Evolutionary conservation across 2,329 filamentous ascomycete genomes (phyloP).

Genomic region (Trichoderma koningii): DNA sequence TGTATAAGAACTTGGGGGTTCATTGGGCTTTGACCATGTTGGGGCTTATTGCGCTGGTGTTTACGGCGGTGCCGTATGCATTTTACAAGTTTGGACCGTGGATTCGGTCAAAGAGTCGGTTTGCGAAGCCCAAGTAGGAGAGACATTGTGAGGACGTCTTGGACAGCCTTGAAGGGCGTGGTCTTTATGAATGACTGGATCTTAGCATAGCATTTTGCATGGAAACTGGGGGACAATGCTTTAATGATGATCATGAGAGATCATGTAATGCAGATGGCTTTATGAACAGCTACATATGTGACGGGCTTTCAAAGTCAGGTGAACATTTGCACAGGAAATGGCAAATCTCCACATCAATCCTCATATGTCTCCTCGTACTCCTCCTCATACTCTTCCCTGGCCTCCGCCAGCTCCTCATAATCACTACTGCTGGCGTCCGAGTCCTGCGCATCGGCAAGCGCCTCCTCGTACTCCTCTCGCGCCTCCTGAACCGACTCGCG

Average conservation of each 20-base stretch:
- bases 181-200: not conserved
- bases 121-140: slow-evolving; percentile 31
- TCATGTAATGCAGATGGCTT: too few relatives aligned
- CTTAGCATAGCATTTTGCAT: too few relatives aligned
- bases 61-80: slow-evolving; percentile 41
- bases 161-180: not conserved
- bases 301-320: too few relatives aligned
- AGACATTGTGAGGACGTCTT: not conserved
- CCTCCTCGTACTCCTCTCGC: slow-evolving; percentile 48
- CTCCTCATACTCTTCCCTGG: slow-evolving; percentile 37
- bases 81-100: slow-evolving; percentile 45
- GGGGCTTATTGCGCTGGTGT: slow-evolving; percentile 34
- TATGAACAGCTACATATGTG: too few relatives aligned
- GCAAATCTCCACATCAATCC: slow-evolving; percentile 26
- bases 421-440: slow-evolving; percentile 49
- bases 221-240: too few relatives aligned
- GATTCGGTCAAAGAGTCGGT: slow-evolving; percentile 55
- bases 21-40: slow-evolving; percentile 47
- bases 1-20: slow-evolving; percentile 44
- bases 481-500: slow-evolving; percentile 47
- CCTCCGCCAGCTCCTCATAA: slow-evolving; percentile 55
- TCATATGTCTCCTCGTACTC: slow-evolving; percentile 50
- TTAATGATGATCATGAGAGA: too few relatives aligned
- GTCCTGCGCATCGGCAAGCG: slow-evolving; percentile 43
- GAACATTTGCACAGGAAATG: too few relatives aligned